A percentile compares a stretch with the other conserved stretches of the same genome.
Conservation (phyloP, 2,329 filamentous ascomycete species). For the Sporothrix luriei region DNA sequence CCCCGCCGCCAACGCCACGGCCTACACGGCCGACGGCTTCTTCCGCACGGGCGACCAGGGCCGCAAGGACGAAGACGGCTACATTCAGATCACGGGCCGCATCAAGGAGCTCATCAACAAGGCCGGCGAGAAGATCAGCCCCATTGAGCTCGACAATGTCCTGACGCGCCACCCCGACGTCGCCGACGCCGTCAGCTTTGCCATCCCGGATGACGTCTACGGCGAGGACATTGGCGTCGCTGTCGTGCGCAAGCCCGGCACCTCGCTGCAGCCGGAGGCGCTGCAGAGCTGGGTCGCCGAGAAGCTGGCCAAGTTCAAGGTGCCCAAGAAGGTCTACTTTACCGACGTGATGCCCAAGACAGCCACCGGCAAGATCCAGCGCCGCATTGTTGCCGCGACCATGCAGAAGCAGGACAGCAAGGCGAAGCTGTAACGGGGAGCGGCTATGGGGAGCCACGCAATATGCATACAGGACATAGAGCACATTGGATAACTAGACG, state of each 20-base stretch:
- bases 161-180: conserved; percentile 73
- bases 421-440: conserved; percentile 55
- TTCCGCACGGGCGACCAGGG: conserved; percentile 90
- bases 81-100: conserved; percentile 82
- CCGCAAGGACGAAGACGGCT: conserved; percentile 76
- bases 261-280: conserved; percentile 59
- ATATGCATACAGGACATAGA: background rate
- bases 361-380: conserved; percentile 86
- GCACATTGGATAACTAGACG: background rate
- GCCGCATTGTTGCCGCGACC: conserved; percentile 80
- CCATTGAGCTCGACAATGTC: conserved; percentile 84
- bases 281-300: conserved; percentile 69
- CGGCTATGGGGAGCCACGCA: background rate
- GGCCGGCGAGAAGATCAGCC: conserved; percentile 85
- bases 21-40: conserved; percentile 75
- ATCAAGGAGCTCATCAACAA: conserved; percentile 95
- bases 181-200: conserved; percentile 79
- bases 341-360: conserved; percentile 86
- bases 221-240: conserved; percentile 81
- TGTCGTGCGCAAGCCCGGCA: conserved; percentile 69
- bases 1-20: conserved; percentile 69
- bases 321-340: conserved; percentile 84
- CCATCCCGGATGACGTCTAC: conserved; percentile 78
- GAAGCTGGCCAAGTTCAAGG: conserved; percentile 79
- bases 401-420: conserved; percentile 72